Evolutionary conservation across 2,329 filamentous ascomycete genomes (phyloP), one percentile per base, ranked within the genome.

Genomic region (Shiraia sp.): DNA sequence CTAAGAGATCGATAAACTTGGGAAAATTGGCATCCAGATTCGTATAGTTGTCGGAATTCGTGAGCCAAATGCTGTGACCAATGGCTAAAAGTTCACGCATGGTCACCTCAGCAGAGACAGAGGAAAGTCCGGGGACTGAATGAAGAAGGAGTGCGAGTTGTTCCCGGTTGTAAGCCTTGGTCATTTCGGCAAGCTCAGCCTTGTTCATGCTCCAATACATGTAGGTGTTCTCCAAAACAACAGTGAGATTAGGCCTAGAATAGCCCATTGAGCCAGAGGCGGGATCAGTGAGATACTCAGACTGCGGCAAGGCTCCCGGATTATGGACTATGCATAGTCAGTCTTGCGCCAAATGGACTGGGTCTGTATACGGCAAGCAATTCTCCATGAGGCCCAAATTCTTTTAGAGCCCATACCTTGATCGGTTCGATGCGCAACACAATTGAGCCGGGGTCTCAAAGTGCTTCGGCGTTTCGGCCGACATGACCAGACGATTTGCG

Each of bases 291-390:
- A 59, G 51, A 40, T 49, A 57, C 32, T 42, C 37, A 42, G 48
- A 34, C 42, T 55, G 45, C 36, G 51, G 54, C 15, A 61, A 29
- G 36, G 51, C 51, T 17, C 53, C 52, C 29, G 55, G 53, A 37
- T 60, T 62, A 49, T 57, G 51, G 28, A 62, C 53, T 63, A 36
- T 19, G 45, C 43, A 47, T 28, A 40, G 45, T 58, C 46, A 61
- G 56, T 55, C 45, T 58, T 45, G 49, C 29, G 38, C 34, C 30
- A 28, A 37, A 53, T 24, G 40, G 62, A 61, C 50, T 64, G 8
- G 19, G 19, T 8, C 8, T 8, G 8, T 22, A 5, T 5, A 22
- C 19, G 8, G 8, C 4, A 22, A 22, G 8, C 19, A 4, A 22
- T 22, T 22, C 8, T 22, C 19, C 19, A 22, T 22, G 19, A 22